Base-by-base conservation (phyloP, 2,329 filamentous ascomycete genomes). In the Penicillium sp. region DNA sequence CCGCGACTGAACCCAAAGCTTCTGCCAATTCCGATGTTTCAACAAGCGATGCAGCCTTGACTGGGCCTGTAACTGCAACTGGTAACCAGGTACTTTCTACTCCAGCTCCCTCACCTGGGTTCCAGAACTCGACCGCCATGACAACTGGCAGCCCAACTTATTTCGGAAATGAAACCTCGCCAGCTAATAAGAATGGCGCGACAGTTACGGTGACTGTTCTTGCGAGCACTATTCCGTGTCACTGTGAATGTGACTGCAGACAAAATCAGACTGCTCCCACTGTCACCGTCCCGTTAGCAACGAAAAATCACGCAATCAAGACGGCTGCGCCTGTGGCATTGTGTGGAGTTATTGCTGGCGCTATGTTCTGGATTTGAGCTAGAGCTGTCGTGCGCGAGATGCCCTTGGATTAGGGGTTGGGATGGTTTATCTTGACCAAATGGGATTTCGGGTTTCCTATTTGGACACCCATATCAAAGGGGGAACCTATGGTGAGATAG, bases 181-280 rank as follows among this genome's bases (percentile, higher is more conserved):
- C 7, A 3, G 22, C 9, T 19, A 1, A 11, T n/a, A 41, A 40
- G 2, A 35, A 40, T 26, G 36, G 30, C 12, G 19, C 43, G 6
- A 50, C 28, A 4, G 48, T 50, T 10, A 50, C 37, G 3, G 44
- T 53, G n/a, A 53, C 51, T 6, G 37, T 41, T 26, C 36, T 53
- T 14, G 43, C 51, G 5, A 53, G 19, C 22, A 16, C 37, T 16
- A 4, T 42, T 12, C 28, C 28, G 16, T 53, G 44, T 7, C 44
- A 46, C 16, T 53, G 51, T 49, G 22, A 40, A 26, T 49, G 51
- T 41, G 44, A 53, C 10, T 41, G 44, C 44, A 14, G 16, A 25
- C 19, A 30, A 12, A 42, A 8, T 3, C 10, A 33, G 30, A 26
- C n/a, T 11, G 6, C 22, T 10, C 14, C 43, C 4, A 17, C 28